Evolutionary conservation across 495 filamentous ascomycete genomes (phyloP).

Genomic region (Penicillium canescens): DNA sequence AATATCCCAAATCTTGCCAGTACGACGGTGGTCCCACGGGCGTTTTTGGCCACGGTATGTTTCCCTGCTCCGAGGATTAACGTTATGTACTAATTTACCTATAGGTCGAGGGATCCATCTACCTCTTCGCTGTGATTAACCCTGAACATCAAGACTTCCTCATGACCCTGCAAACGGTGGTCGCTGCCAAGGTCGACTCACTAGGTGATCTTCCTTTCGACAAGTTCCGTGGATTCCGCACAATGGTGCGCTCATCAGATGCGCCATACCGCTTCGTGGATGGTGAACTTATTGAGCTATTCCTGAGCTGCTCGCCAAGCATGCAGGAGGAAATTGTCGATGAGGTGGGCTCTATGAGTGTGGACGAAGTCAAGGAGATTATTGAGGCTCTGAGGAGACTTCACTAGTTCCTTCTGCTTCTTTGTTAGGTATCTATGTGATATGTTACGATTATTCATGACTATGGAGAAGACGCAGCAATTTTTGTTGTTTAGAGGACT

Average conservation of each 20-base stretch:
- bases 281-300: conserved; percentile 85
- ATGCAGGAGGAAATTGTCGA: conserved; percentile 65
- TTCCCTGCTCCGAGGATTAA: neutral
- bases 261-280: conserved; percentile 89
- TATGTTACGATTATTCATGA: conserved; percentile 7
- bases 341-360: conserved; percentile 54
- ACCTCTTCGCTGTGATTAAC: conserved; percentile 79
- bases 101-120: conserved; percentile 88
- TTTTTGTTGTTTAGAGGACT: neutral
- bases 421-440: neutral
- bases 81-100: neutral
- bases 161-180: conserved; percentile 73
- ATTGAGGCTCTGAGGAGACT: conserved; percentile 74
- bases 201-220: conserved; percentile 73
- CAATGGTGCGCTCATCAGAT: conserved; percentile 63
- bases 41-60: conserved; percentile 87
- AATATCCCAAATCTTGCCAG: conserved; percentile 57
- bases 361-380: conserved; percentile 70
- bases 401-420: conserved; percentile 44
- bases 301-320: conserved; percentile 65
- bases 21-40: conserved; percentile 73
- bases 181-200: conserved; percentile 64
- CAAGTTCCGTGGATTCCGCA: conserved; percentile 76
- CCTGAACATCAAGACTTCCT: conserved; percentile 72
- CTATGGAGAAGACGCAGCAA: neutral